phyloP scores from a whole-genome alignment of 2,329 filamentous ascomycete species.

The Fusarium nelsonii region DNA sequence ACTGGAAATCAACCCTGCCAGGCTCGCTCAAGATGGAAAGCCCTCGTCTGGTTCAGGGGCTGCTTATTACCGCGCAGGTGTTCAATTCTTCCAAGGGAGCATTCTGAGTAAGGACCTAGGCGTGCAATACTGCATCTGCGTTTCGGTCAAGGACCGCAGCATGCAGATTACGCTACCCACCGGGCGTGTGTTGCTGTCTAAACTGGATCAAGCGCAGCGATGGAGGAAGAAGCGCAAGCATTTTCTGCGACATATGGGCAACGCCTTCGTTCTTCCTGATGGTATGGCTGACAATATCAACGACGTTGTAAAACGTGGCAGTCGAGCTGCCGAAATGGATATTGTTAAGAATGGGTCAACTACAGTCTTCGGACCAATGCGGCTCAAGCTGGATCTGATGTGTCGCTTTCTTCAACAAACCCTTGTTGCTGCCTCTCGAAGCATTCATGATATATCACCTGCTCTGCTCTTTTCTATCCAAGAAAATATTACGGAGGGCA shows the following conservation, averaged over 20 bases:
- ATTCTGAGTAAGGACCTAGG: conserved; percentile 58
- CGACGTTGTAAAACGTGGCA: conserved; percentile 28
- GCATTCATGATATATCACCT: conserved; percentile 46
- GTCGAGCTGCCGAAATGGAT: conserved; percentile 1
- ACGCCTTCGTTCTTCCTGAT: conserved; percentile 56
- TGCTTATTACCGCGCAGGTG: conserved; percentile 50
- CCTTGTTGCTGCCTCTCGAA: conserved; percentile 27
- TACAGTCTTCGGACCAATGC: conserved; percentile 31
- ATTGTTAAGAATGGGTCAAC: conserved; percentile 3
- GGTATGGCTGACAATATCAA: conserved; percentile 48
- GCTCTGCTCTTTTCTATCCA: conserved; percentile 47
- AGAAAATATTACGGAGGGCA: conserved; percentile 45
- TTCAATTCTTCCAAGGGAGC: conserved; percentile 63
- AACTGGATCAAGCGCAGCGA: conserved; percentile 41
- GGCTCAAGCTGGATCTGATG: conserved; percentile 45
- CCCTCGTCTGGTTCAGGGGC: conserved; percentile 44
- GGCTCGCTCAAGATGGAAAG: conserved; percentile 31
- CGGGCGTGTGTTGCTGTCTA: conserved; percentile 46
- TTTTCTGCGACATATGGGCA: conserved; percentile 48
- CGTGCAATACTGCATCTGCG: conserved; percentile 57
- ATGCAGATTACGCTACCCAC: conserved; percentile 49
- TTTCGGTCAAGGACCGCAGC: conserved; percentile 42
- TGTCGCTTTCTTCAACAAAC: conserved; percentile 38
- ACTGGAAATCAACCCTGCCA: conserved; percentile 49
- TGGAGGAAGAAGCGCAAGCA: conserved; percentile 49